Evolutionary conservation across 2,329 filamentous ascomycete species (phyloP).

Genomic region (Magnaporthiopsis poae): DNA sequence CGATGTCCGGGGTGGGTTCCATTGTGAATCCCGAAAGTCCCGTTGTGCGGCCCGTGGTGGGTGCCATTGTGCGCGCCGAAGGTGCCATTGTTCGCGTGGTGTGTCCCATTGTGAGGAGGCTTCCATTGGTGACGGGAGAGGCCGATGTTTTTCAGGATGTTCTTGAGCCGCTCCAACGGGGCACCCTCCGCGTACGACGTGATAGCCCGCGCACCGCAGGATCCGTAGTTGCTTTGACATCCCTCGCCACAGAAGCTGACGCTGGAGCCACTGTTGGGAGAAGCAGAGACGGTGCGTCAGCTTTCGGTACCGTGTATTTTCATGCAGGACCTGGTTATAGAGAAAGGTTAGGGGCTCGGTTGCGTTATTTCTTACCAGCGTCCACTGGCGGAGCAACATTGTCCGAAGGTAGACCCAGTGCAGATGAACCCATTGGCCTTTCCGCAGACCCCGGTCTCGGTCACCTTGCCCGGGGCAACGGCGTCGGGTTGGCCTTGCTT

Average conservation of each 20-base stretch:
- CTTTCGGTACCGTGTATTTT: background rate
- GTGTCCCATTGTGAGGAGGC: too few species aligned
- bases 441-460: background rate
- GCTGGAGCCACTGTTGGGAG: background rate
- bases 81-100: too few species aligned
- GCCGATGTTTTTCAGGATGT: background rate
- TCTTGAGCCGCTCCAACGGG: background rate
- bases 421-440: background rate
- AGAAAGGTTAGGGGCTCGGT: too few species aligned
- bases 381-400: background rate
- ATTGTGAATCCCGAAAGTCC: too few species aligned
- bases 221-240: background rate
- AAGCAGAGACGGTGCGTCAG: background rate
- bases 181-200: background rate
- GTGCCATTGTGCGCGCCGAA: too few species aligned
- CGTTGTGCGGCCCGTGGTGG: too few species aligned
- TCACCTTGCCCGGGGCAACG: background rate
- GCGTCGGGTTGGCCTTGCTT: background rate
- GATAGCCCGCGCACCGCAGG: background rate
- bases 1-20: too few species aligned
- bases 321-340: background rate
- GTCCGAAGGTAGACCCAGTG: background rate
- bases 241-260: background rate
- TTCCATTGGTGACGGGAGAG: background rate
- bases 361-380: background rate